Conservation (phyloP, 306 rosid genomes). For the Datisca glomerata region DNA sequence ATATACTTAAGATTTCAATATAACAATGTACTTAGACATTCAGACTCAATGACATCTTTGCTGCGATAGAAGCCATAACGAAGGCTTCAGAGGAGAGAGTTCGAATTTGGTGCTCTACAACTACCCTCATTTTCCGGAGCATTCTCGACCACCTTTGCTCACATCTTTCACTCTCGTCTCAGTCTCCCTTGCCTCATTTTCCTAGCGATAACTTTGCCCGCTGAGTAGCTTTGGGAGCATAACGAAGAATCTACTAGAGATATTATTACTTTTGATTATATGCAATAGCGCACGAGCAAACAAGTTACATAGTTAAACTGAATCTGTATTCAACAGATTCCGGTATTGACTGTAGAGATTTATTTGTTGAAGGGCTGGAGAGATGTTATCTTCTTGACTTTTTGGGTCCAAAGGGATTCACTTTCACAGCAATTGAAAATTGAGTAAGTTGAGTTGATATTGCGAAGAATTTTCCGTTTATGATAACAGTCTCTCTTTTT, state of each 20-base stretch:
- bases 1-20: too few relatives aligned
- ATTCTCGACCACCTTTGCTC: constrained; percentile 66
- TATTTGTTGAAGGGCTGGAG: constrained; percentile 39
- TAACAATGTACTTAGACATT: too few relatives aligned
- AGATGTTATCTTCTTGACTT: constrained; percentile 68
- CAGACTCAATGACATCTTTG: too few relatives aligned
- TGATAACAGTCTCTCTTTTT: neutral
- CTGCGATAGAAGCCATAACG: constrained; percentile 62
- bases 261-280: too few relatives aligned
- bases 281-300: too few relatives aligned
- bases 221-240: too few relatives aligned
- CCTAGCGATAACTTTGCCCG: too few relatives aligned
- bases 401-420: constrained; percentile 48
- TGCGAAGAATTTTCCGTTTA: neutral
- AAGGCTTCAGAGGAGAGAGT: constrained; percentile 59
- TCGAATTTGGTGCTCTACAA: constrained; percentile 59
- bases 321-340: neutral
- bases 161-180: constrained; percentile 60
- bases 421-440: constrained; percentile 33
- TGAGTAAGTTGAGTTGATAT: constrained; percentile 34
- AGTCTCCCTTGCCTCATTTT: constrained; percentile 34
- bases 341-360: constrained; percentile 41
- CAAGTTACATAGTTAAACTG: too few relatives aligned
- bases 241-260: too few relatives aligned
- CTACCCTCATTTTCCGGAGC: constrained; percentile 90